Conservation (phyloP, 129 eudicot genomes). For the Tagetes patula region DNA sequence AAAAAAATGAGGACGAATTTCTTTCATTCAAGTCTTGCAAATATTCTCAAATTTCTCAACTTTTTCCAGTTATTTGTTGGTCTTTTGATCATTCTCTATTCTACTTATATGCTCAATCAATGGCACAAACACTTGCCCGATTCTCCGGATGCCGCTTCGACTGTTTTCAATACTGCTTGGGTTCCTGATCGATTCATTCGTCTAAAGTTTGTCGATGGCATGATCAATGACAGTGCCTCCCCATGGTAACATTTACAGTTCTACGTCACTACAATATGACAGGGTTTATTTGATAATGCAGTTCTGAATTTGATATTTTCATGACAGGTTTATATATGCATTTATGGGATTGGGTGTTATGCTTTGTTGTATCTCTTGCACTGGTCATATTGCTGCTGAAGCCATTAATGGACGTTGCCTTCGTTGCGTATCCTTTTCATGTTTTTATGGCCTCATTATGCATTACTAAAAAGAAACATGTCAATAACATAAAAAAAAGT, state of each 20-base stretch:
- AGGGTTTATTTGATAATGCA: neutral
- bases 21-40: conserved; percentile 55
- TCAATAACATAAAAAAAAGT: neutral
- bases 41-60: conserved; percentile 67
- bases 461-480: neutral
- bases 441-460: neutral
- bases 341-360: conserved; percentile 69
- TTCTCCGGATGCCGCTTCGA: neutral
- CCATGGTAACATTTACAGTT: conserved; percentile 25
- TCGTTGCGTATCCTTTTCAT: conserved; percentile 73
- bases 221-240: conserved; percentile 8
- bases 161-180: conserved; percentile 18
- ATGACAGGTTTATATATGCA: conserved; percentile 80
- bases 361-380: conserved; percentile 60
- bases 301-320: neutral
- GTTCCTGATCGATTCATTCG: conserved; percentile 22
- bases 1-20: conserved; percentile 51
- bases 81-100: conserved; percentile 56
- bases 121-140: conserved; percentile 50
- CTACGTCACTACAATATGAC: neutral
- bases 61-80: conserved; percentile 59
- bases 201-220: conserved; percentile 3
- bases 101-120: conserved; percentile 58
- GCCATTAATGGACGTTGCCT: conserved; percentile 76
- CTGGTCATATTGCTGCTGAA: conserved; percentile 85